A percentile compares a stretch with the other conserved stretches of the same genome.
Conservation (phyloP, 257 asterid species). For the Striga asiatica region DNA sequence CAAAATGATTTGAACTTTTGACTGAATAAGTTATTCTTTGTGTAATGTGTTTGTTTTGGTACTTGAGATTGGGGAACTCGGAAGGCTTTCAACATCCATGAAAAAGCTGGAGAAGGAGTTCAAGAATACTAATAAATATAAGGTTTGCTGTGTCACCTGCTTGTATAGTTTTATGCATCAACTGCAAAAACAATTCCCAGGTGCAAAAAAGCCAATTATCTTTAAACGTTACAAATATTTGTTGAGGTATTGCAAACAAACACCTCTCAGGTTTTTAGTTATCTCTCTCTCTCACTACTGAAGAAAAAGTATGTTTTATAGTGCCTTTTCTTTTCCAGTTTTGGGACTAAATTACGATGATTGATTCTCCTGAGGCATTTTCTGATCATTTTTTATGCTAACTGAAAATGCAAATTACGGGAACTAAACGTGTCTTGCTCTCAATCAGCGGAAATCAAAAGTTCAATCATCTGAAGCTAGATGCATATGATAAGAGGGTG, state of each 20-base stretch:
- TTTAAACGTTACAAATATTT: neutral
- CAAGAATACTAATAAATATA: slow-evolving; percentile 45
- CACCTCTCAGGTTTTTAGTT: no score
- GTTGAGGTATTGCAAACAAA: neutral
- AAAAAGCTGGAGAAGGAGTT: slow-evolving; percentile 72
- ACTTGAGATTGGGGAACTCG: slow-evolving; percentile 64
- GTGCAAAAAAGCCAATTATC: neutral
- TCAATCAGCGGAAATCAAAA: neutral
- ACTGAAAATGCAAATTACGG: neutral
- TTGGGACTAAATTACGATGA: neutral
- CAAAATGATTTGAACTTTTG: neutral
- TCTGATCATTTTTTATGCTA: neutral
- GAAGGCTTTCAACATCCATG: slow-evolving; percentile 72
- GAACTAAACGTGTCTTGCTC: neutral
- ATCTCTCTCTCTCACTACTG: no score
- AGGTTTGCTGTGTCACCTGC: slow-evolving; percentile 33
- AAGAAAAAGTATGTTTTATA: no score
- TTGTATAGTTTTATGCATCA: neutral
- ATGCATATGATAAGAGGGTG: neutral
- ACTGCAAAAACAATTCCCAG: neutral
- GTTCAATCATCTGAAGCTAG: neutral
- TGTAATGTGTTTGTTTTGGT: slow-evolving; percentile 5
- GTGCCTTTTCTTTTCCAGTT: neutral
- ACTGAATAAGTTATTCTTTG: neutral
- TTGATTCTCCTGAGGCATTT: neutral